Evolutionary conservation across 306 rosid genomes (phyloP), one percentile per base, ranked within the genome.

Genomic region (Ochetophila trinervis): DNA sequence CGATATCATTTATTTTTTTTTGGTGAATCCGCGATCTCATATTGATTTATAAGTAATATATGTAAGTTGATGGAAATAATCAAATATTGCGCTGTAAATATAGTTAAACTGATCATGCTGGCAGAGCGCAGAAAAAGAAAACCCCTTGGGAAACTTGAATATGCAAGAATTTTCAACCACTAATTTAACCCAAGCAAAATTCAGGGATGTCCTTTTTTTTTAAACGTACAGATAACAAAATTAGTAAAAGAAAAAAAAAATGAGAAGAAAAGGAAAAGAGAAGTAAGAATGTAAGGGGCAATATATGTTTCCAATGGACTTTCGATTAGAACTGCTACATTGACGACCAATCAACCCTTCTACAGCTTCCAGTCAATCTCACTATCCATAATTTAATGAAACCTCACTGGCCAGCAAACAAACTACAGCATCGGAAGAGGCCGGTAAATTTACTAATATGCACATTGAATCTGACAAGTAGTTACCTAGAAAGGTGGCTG

Each of bases 371-470:
- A 48, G 74, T 74, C 74, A 77, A 63, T 72, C 60, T 53, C 73
- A 65, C 72, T 54, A 45, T 7, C 35, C 65, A 63, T 49, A 50
- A 69, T 68, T 13, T 55, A 73, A 66, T 74, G 53, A 62, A 62
- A 58, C 69, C 82, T 63, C 82, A 66, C 65, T 30, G 67, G 74
- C 45, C 72, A 50, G 70, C 68, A 69, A 47, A 60, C 64, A 73
- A 78, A 71, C 65, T 44, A 44, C 49, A 37, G 37, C 71, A 68
- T 67, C 66, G 12, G 17, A 70, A 60, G 21, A 70, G 78, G 67
- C 75, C 55, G 79, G 69, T 56, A 45, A 76, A 54, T 9, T n/a
- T 71, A 73, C 85, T 72, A 85, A 40, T 79, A 74, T 86, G 84
- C 95, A 87, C 96, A 87, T 63, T 52, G 53, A 69, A 72, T 69